These are phyloP conservation scores for Chalciporus piperatoides DNA, from an alignment of 1,284 basidiomycete species.

Conservation along the genomic window DNA sequence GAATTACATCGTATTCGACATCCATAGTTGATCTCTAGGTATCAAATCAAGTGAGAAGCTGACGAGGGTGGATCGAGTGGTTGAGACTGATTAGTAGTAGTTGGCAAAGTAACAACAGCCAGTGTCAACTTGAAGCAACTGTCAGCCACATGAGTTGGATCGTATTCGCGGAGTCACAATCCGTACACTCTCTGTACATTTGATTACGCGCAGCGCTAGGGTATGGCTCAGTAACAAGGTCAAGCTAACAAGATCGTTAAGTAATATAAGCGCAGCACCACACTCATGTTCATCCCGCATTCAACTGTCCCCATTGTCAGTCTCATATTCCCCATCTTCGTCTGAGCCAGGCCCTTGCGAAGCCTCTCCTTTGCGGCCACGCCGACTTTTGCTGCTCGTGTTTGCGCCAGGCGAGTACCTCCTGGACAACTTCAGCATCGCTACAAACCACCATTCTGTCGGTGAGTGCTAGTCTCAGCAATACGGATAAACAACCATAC, in stretches of 20 bases:
- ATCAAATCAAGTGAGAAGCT: conserved; percentile 10
- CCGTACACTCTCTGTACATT: not conserved
- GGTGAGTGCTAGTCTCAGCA: not conserved
- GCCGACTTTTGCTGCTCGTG: conserved; percentile 15
- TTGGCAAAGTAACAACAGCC: conserved; percentile 19
- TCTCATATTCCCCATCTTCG: conserved; percentile 24
- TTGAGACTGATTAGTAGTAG: conserved; percentile 14
- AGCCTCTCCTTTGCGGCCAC: conserved; percentile 10
- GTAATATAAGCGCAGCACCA: not conserved
- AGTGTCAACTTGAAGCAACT: not conserved
- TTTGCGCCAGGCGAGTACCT: conserved; percentile 15
- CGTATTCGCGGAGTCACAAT: not conserved
- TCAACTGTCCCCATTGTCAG: conserved; percentile 18
- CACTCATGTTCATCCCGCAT: not conserved
- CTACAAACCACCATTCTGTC: conserved; percentile 14
- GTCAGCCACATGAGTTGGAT: no score
- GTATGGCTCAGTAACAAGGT: conserved; percentile 3
- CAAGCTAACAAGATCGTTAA: conserved; percentile 6
- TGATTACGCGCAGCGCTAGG: conserved; percentile 11
- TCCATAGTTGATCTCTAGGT: conserved; percentile 55
- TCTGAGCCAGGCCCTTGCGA: conserved; percentile 8
- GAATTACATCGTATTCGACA: conserved; percentile 82
- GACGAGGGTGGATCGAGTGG: conserved; percentile 10
- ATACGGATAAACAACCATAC: conserved; percentile 34
- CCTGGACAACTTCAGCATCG: conserved; percentile 25